These are phyloP conservation scores for Exophiala alcalophila DNA, from an alignment of 2,329 filamentous ascomycete genomes.

Conservation along the genomic window DNA sequence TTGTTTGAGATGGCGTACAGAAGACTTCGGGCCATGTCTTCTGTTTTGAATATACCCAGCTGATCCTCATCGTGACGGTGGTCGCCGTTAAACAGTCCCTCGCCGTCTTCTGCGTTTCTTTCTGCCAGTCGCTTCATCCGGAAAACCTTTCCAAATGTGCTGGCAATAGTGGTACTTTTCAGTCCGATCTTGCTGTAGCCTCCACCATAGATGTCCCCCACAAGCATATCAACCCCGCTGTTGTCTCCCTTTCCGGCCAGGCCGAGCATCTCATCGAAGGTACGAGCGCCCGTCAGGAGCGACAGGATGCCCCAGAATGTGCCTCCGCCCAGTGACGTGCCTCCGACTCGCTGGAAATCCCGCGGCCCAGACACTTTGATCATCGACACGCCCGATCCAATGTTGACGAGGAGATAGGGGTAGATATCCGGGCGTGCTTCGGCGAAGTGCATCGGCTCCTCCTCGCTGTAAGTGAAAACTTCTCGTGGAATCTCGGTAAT, in stretches of 20 bases:
- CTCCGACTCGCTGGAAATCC: constrained; percentile 85
- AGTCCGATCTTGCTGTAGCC: constrained; percentile 91
- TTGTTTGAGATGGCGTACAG: constrained; percentile 71
- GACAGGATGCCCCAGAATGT: constrained; percentile 95
- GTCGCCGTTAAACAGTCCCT: constrained; percentile 52
- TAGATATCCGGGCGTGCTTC: constrained; percentile 78
- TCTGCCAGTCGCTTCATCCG: constrained; percentile 86
- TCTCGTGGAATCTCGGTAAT: constrained; percentile 96
- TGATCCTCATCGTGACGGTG: constrained; percentile 39
- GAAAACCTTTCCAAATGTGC: constrained; percentile 95
- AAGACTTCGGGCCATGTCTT: constrained; percentile 86
- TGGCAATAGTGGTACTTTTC: constrained; percentile 92
- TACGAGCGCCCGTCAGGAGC: constrained; percentile 84
- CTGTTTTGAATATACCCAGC: constrained; percentile 61
- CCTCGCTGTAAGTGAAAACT: constrained; percentile 87
- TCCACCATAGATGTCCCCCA: constrained; percentile 95
- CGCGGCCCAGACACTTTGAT: constrained; percentile 91
- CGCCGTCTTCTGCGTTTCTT: constrained; percentile 69
- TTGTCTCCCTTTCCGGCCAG: constrained; percentile 92
- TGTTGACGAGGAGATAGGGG: constrained; percentile 96
- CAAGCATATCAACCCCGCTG: constrained; percentile 87
- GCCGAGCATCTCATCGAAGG: constrained; percentile 96
- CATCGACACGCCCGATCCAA: constrained; percentile 94
- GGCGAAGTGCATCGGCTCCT: constrained; percentile 88
- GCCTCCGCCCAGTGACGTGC: constrained; percentile 91